phyloP scores from a whole-genome alignment of 805 yeast species.

The Candida adriatica region DNA sequence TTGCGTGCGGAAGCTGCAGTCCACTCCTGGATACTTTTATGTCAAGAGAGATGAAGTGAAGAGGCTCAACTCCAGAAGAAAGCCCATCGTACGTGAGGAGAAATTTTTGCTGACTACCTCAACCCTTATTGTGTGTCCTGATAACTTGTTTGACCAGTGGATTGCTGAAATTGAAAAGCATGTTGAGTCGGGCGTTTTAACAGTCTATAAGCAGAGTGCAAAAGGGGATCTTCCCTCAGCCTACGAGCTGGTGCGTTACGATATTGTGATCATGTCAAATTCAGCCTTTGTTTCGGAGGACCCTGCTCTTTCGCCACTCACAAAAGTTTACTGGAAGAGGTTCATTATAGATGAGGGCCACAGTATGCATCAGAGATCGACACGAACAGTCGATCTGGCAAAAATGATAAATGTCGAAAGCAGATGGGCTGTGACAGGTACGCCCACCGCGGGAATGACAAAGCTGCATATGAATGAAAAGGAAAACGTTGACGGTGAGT shows the following conservation, averaged over 20 bases:
- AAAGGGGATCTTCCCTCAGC: conserved; percentile 25
- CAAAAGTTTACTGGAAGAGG: conserved; percentile 54
- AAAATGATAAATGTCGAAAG: conserved; percentile 47
- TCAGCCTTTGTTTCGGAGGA: conserved; percentile 38
- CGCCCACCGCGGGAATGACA: conserved; percentile 69
- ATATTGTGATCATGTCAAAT: conserved; percentile 44
- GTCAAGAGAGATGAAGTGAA: conserved; percentile 18
- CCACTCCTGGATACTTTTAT: conserved; percentile 40
- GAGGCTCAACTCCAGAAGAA: conserved; percentile 12
- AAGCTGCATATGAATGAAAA: conserved; percentile 37
- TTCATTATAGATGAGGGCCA: conserved; percentile 75
- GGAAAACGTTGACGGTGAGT: conserved; percentile 19
- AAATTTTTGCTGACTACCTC: conserved; percentile 40
- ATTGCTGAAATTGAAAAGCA: conserved; percentile 51
- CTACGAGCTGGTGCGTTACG: conserved; percentile 33
- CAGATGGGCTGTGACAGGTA: conserved; percentile 70
- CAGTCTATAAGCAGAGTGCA: conserved; percentile 24
- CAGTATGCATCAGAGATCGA: conserved; percentile 45
- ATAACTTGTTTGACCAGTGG: conserved; percentile 65
- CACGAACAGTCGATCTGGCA: conserved; percentile 45
- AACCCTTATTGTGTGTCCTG: conserved; percentile 59
- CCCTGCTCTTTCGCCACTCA: conserved; percentile 29
- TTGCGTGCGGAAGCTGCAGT: conserved; percentile 30
- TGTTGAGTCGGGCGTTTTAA: conserved; percentile 32
- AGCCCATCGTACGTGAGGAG: conserved; percentile 16